Base-by-base conservation (phyloP, 345 rosid species). In the Ceriops decandra region DNA sequence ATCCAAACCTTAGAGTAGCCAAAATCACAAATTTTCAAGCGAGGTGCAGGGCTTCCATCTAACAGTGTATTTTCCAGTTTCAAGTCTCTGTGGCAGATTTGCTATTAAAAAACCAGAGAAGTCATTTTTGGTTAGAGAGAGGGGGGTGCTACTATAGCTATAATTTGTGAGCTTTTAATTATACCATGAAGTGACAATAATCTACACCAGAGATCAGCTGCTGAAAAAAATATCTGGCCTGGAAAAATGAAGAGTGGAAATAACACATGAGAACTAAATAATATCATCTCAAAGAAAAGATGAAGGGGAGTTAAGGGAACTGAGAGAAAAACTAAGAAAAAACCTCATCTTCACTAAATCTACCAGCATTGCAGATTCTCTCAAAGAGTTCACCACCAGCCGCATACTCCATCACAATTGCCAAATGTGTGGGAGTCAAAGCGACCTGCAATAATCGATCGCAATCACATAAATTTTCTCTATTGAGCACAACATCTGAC, bases 171-270 rank as follows among this genome's bases (percentile, higher is more conserved):
- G 20, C 21, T 68, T 24, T 24, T 17, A 3, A 52, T 63, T 33
- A 73, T 87, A 91, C 96, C 96, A 87, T 81, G 56, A 77, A 77
- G 66, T 92, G 98, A 70, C 98, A 92, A 68, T 77, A 92, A 70
- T 83, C 78, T 54, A 92, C 98, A 2, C 98, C 96, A 9, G 92
- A 90, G 67, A 86, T 88, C 52, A 92, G 84, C 77, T 92, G 98
- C 84, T 92, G 98, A 70, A 92, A 92, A 87, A 92, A 92, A 80
- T 92, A 88, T 73, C 98, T 88, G 64, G 90, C 96, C 96, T 92
- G 87, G 16, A 62, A 58, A 52, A 74, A 57, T 13, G 42, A 38
- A 65, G 16, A 61, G 52, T 2, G 62, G 67, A 52, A 46, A 52
- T 15, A 60, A 66, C 19, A 65, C 20, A 52, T 20, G 6, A 32